Evolutionary conservation across 345 rosid species (phyloP), one percentile per base, ranked within the genome.

Genomic region (Ceriops zippeliana): DNA sequence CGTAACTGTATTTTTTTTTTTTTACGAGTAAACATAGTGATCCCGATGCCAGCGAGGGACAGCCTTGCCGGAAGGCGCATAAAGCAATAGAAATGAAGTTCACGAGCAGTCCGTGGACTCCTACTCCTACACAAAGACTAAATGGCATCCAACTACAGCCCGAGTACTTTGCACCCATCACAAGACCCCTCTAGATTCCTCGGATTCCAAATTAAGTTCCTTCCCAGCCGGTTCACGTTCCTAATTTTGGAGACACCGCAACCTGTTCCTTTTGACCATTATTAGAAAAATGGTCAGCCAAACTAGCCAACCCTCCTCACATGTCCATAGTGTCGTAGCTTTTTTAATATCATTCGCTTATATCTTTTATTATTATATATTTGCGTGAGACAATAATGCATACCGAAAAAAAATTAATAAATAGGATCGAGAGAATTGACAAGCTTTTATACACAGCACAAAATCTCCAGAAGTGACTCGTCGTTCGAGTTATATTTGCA

Each of bases 101-200:
- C 82, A 79, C 74, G 79, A 63, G 77, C 58, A 46, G 62, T 57
- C 49, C 37, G 67, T 67, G 26, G 26, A 24, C 26, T 24, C 26
- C 26, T 24, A 24, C 70, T 80, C 78, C 78, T 79, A 68, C 80
- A 6, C 49, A 42, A 42, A 61, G 66, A 77, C 70, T 37, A 20
- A 51, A 69, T 16, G 38, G 24, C 21, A 56, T 35, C 31, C 58
- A 49, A 62, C 54, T n/a, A 5, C 17, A 58, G 19, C 10, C 28
- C 10, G 19, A 47, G 28, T 63, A 62, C 69, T 53, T 62, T 59
- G 54, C 54, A 22, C n/a, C 10, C 35, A 28, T 59, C 46, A 54
- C 17, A 49, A 52, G 22, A 17, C 60, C 6, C 37, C 8, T 37
- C 54, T 53, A 53, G 74, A 67, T 74, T 65, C 65, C 65, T 79